Evolutionary conservation across 495 filamentous ascomycete species (phyloP).

Genomic region (Penicillium riverlandense): DNA sequence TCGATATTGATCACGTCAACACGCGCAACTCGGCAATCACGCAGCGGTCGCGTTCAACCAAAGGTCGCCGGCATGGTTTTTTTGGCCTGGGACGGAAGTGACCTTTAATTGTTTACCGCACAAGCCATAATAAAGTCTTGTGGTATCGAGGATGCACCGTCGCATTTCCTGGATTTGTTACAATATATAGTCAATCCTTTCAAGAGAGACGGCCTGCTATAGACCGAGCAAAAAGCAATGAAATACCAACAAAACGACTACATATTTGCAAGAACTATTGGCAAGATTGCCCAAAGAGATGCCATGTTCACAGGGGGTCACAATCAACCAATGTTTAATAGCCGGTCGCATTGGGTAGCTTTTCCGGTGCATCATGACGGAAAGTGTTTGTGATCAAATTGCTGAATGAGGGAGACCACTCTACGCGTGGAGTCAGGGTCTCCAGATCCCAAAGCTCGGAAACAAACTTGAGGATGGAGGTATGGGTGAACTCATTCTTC

Average conservation of each 20-base stretch:
- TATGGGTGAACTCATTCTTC: slow-evolving; percentile 34
- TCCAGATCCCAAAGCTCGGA: slow-evolving; percentile 38
- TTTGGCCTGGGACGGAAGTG: slow-evolving; percentile 3
- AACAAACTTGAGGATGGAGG: slow-evolving; percentile 36
- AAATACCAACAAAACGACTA: no score
- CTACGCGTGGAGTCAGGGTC: slow-evolving; percentile 31
- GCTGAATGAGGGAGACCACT: slow-evolving; percentile 36
- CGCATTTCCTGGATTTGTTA: no score
- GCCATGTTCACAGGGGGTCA: neutral
- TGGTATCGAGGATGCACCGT: no score
- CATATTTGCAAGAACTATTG: no score
- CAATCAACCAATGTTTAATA: slow-evolving; percentile 4
- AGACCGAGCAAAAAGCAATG: no score
- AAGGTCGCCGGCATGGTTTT: neutral
- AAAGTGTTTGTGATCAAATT: slow-evolving; percentile 22
- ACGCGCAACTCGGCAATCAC: slow-evolving; percentile 20
- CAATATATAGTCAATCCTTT: no score
- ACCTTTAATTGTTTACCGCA: neutral
- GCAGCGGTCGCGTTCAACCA: slow-evolving; percentile 8
- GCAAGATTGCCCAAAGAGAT: no score
- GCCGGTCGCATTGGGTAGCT: slow-evolving; percentile 17
- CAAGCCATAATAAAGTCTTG: neutral
- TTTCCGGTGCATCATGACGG: slow-evolving; percentile 22
- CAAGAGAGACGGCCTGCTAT: no score
- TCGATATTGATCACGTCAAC: slow-evolving; percentile 23